Percentiles rank a stretch among this genome's conserved stretches.
Evolutionary conservation across 2,329 filamentous ascomycete genomes (phyloP).

Genomic region (Clonostachys rhizophaga): DNA sequence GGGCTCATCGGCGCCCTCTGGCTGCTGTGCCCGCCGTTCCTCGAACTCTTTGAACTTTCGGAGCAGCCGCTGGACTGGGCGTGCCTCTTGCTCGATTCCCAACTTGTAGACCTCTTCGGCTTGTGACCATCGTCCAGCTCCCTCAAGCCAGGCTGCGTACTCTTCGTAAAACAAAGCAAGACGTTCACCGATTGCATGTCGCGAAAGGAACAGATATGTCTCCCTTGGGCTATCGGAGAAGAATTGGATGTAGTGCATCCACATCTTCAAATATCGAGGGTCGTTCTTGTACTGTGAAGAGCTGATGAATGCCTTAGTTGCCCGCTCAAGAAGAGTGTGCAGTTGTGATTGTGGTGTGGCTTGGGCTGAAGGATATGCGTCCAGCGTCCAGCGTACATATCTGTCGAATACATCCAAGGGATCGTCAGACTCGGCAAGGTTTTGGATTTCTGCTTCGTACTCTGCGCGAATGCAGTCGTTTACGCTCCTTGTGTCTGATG

Average conservation of each 20-base stretch:
- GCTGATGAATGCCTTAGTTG: conserved; percentile 85
- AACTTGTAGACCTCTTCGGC: conserved; percentile 91
- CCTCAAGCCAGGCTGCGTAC: conserved; percentile 89
- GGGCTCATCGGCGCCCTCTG: conserved; percentile 60
- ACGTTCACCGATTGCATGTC: conserved; percentile 80
- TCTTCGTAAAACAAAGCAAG: conserved; percentile 96
- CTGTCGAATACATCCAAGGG: conserved; percentile 93
- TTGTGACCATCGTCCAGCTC: conserved; percentile 77
- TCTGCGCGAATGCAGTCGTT: conserved; percentile 77
- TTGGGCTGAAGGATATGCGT: conserved; percentile 91
- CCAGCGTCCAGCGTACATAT: conserved; percentile 94
- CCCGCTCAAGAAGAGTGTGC: conserved; percentile 82
- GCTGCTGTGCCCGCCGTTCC: conserved; percentile 63
- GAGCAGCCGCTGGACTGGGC: conserved; percentile 73
- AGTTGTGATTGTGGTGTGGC: conserved; percentile 89
- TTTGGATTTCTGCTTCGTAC: conserved; percentile 79
- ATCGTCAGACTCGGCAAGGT: conserved; percentile 83
- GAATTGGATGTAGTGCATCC: conserved; percentile 89
- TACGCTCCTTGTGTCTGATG: conserved; percentile 68
- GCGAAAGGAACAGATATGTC: conserved; percentile 84
- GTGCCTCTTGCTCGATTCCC: conserved; percentile 83
- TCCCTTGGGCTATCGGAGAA: conserved; percentile 93
- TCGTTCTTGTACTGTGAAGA: conserved; percentile 91
- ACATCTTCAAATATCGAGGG: conserved; percentile 85
- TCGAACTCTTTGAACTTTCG: conserved; percentile 94